A percentile compares a stretch with the other conserved stretches of the same genome.
Conservation (phyloP, 768 basidiomycete species). For the Lactifluus subvellereus region DNA sequence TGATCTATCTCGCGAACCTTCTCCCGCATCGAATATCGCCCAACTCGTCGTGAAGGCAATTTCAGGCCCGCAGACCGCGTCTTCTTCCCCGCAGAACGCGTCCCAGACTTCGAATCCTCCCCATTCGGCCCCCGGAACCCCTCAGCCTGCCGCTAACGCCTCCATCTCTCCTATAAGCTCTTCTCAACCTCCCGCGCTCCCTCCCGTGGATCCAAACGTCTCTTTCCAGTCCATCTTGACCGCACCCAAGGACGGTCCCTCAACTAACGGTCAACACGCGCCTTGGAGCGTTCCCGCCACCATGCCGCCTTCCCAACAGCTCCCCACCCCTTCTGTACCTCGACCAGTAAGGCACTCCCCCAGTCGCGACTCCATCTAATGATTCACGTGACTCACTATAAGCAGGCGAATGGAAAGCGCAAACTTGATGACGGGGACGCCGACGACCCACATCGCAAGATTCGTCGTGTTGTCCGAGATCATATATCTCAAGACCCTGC, state of each 20-base stretch:
- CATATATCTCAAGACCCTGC: slow-evolving; percentile 71
- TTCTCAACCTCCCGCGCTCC: slow-evolving; percentile 25
- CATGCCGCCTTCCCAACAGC: slow-evolving; percentile 18
- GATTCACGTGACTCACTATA: slow-evolving; percentile 22
- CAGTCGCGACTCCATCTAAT: background rate
- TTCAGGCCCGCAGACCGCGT: slow-evolving; percentile 24
- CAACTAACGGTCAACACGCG: slow-evolving; percentile 24
- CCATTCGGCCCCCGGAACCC: slow-evolving; percentile 26
- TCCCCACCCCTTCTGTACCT: slow-evolving; percentile 15
- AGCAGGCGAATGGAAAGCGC: slow-evolving; percentile 51
- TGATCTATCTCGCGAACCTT: slow-evolving; percentile 21
- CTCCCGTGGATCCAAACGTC: slow-evolving; percentile 19
- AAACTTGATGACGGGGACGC: slow-evolving; percentile 62
- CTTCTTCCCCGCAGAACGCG: slow-evolving; percentile 32
- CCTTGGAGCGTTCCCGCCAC: slow-evolving; percentile 21
- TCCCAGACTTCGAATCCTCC: slow-evolving; percentile 33
- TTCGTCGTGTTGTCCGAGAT: slow-evolving; percentile 78
- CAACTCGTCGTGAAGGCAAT: slow-evolving; percentile 26
- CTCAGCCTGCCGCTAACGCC: slow-evolving; percentile 32
- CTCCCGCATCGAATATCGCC: slow-evolving; percentile 21
- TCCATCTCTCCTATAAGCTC: slow-evolving; percentile 32
- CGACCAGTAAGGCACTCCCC: slow-evolving; percentile 20
- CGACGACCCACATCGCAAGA: slow-evolving; percentile 67
- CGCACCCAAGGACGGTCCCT: slow-evolving; percentile 18
- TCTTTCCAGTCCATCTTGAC: slow-evolving; percentile 29